These are phyloP conservation scores for Pleurostoma richardsiae DNA, from an alignment of 2,329 filamentous ascomycete species.

Conservation along the genomic window DNA sequence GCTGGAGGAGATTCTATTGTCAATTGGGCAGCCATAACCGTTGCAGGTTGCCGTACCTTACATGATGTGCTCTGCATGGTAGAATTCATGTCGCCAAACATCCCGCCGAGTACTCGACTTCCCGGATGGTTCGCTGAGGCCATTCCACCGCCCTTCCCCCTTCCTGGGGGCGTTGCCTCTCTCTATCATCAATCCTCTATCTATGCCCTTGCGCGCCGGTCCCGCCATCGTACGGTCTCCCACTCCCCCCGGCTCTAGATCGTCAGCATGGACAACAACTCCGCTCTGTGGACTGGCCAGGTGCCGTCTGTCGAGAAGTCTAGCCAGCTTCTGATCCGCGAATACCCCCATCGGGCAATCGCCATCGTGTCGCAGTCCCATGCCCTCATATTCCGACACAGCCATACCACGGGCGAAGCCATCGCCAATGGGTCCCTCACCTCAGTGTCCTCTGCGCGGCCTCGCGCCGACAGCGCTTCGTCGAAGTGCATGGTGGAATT, in stretches of 20 bases:
- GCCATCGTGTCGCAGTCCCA: slow-evolving; percentile 76
- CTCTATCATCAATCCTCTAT: too few species aligned
- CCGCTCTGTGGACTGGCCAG: slow-evolving; percentile 38
- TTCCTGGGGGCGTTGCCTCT: too few species aligned
- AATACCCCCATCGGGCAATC: slow-evolving; percentile 82
- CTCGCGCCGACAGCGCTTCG: slow-evolving; percentile 38
- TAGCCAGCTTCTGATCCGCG: slow-evolving; percentile 77
- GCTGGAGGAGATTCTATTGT: too few species aligned
- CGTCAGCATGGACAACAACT: slow-evolving; percentile 38
- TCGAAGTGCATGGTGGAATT: slow-evolving; percentile 87
- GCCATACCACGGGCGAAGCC: slow-evolving; percentile 55
- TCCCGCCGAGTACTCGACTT: too few species aligned
- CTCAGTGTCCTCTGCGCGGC: slow-evolving; percentile 42
- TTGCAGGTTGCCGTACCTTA: too few species aligned
- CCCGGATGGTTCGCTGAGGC: too few species aligned
- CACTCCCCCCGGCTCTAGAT: slow-evolving; percentile 1
- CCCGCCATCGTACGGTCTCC: too few species aligned
- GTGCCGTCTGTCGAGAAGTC: slow-evolving; percentile 51
- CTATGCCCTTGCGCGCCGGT: too few species aligned
- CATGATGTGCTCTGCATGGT: too few species aligned
- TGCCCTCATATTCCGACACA: slow-evolving; percentile 80
- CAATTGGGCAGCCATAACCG: too few species aligned
- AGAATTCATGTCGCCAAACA: too few species aligned
- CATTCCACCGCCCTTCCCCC: too few species aligned
- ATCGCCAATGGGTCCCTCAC: slow-evolving; percentile 54